A percentile compares a stretch with the other conserved stretches of the same genome.
These are phyloP conservation scores for Auricularia auricula-judae DNA, from an alignment of 768 basidiomycete genomes.

Conservation along the genomic window DNA sequence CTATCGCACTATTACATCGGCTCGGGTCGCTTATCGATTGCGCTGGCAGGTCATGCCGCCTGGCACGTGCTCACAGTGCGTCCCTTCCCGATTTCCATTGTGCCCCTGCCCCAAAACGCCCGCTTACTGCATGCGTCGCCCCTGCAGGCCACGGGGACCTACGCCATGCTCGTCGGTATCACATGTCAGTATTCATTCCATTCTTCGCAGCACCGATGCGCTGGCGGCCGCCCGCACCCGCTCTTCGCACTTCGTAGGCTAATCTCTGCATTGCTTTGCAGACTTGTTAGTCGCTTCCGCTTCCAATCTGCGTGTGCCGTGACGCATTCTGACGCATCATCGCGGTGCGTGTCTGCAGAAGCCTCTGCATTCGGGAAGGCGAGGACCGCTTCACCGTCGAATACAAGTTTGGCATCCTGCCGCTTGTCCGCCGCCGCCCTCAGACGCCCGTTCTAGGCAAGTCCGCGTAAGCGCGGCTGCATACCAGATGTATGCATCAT, in stretches of 20 bases:
- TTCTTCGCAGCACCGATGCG: constrained; percentile 22
- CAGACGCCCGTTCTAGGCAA: not conserved
- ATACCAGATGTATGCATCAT: no score
- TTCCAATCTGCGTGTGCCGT: not conserved
- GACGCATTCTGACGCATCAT: not conserved
- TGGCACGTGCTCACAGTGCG: constrained; percentile 61
- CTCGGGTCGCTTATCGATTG: not conserved
- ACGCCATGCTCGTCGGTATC: constrained; percentile 12
- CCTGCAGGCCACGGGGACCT: constrained; percentile 35
- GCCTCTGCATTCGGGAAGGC: constrained; percentile 51
- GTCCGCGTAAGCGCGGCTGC: no score
- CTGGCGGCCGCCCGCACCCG: constrained; percentile 11
- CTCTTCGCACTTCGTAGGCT: constrained; percentile 24
- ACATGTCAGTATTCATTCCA: constrained; percentile 20
- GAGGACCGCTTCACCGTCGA: constrained; percentile 36
- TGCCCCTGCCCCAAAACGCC: no score
- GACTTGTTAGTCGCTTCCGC: constrained; percentile 13
- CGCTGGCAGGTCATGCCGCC: constrained; percentile 50
- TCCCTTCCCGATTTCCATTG: not conserved
- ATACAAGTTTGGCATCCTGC: constrained; percentile 32
- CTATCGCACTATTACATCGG: not conserved
- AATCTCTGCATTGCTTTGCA: constrained; percentile 6
- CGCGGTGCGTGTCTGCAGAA: constrained; percentile 21
- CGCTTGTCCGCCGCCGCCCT: constrained; percentile 23
- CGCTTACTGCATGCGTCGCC: not conserved